Percentiles rank a stretch among this genome's conserved stretches.
phyloP scores from a whole-genome alignment of 495 filamentous ascomycete genomes.

The Gamarada debralockiae region DNA sequence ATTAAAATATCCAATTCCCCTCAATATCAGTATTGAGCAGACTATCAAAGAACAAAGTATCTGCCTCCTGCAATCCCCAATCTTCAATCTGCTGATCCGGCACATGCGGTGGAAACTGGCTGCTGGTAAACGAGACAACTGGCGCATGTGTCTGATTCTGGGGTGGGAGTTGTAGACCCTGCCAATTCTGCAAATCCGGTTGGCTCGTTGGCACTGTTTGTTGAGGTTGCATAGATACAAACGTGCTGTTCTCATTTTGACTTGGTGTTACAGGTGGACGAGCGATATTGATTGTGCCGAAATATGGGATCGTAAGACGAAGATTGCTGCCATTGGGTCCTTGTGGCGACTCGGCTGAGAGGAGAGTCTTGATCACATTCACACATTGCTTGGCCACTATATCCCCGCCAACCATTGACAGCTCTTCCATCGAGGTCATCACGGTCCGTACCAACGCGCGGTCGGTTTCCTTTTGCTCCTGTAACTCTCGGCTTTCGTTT shows the following conservation, averaged over 20 bases:
- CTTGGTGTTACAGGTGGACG: conserved; percentile 20
- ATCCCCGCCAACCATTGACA: conserved; percentile 31
- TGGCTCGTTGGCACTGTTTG: not conserved
- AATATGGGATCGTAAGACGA: conserved; percentile 41
- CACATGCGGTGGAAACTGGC: conserved; percentile 1
- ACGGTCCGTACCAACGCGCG: conserved; percentile 20
- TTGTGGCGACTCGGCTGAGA: conserved; percentile 28
- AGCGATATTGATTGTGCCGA: conserved; percentile 42
- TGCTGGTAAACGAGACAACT: conserved; percentile 12
- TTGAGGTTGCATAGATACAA: not conserved
- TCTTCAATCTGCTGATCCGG: conserved; percentile 8
- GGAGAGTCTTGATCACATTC: conserved; percentile 36
- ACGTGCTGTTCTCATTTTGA: not conserved
- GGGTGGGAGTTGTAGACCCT: not conserved
- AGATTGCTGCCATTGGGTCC: conserved; percentile 16
- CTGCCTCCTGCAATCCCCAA: conserved; percentile 18
- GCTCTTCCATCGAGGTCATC: conserved; percentile 35
- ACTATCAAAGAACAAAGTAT: conserved; percentile 23
- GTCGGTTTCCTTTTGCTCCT: conserved; percentile 32
- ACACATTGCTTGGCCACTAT: conserved; percentile 37
- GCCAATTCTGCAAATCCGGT: not conserved
- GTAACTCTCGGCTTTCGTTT: conserved; percentile 5
- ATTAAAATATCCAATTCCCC: conserved; percentile 22
- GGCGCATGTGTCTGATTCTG: not conserved
- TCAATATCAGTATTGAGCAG: conserved; percentile 24